Percentiles rank a stretch among this genome's conserved stretches.
These are phyloP conservation scores for Salix udensis DNA, from an alignment of 345 rosid species.

Conservation along the genomic window DNA sequence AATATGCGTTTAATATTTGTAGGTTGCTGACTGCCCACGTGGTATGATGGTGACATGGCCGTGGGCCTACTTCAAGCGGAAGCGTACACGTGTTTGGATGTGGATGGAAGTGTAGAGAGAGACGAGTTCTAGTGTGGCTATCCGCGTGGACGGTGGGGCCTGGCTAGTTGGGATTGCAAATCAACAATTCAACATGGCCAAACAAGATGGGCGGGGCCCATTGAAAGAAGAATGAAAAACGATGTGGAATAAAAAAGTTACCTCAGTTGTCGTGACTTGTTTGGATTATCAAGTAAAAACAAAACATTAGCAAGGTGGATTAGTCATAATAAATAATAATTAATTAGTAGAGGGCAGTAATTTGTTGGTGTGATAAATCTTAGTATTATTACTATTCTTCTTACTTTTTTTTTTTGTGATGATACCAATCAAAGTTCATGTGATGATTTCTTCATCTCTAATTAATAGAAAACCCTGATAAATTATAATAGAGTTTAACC, in stretches of 20 bases:
- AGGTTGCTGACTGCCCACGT: slow-evolving; percentile 6
- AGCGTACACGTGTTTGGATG: slow-evolving; percentile 22
- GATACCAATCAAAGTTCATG: no score
- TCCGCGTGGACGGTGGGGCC: slow-evolving; percentile 21
- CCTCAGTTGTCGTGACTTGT: neutral
- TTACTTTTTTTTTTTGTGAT: no score
- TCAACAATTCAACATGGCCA: neutral
- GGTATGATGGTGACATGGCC: neutral
- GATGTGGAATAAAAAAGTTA: slow-evolving; percentile 14
- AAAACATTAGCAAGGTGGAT: neutral
- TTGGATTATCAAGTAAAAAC: neutral
- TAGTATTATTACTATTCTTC: no score
- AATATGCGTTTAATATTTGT: no score
- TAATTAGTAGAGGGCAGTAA: no score
- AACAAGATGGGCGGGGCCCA: slow-evolving; percentile 3
- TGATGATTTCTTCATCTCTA: no score
- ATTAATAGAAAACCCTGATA: no score
- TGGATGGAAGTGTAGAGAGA: neutral
- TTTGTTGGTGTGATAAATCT: no score
- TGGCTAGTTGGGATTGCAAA: neutral
- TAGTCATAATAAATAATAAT: no score
- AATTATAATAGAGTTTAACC: no score
- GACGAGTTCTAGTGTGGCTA: no score
- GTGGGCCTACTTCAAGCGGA: neutral
- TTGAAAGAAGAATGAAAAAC: slow-evolving; percentile 8